Conservation (phyloP, 495 filamentous ascomycete genomes). For the Tetracladium setigerum region DNA sequence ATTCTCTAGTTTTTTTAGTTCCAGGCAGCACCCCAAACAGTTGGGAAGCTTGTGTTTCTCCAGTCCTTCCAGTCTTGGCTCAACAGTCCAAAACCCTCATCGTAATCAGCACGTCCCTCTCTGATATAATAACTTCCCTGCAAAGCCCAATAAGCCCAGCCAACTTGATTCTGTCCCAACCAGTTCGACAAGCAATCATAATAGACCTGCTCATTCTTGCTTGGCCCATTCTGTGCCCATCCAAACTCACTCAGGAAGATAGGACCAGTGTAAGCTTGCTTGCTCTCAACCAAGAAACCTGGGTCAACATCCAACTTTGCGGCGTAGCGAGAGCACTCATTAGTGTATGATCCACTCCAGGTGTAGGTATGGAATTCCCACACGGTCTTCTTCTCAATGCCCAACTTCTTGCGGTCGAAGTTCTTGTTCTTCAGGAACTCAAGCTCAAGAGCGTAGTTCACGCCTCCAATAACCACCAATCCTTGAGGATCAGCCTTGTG, state of each 20-base stretch:
- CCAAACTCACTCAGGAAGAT: conserved; percentile 43
- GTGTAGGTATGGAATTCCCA: conserved; percentile 47
- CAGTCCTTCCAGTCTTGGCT: conserved; percentile 34
- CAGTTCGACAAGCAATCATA: conserved; percentile 46
- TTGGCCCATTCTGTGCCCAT: too few relatives aligned
- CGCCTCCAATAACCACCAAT: conserved; percentile 39
- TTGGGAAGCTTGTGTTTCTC: conserved; percentile 25
- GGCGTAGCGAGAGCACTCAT: conserved; percentile 29
- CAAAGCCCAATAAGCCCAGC: conserved; percentile 43
- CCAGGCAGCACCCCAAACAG: too few relatives aligned
- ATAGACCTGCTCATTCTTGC: conserved; percentile 24
- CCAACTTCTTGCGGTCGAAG: conserved; percentile 28
- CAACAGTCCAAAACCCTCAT: conserved; percentile 39
- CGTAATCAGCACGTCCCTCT: conserved; percentile 30
- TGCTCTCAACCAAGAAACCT: conserved; percentile 38
- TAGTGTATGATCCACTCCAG: conserved; percentile 36
- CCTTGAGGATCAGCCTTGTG: conserved; percentile 35
- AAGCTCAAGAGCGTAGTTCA: conserved; percentile 34
- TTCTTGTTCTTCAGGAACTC: conserved; percentile 28
- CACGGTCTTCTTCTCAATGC: conserved; percentile 37
- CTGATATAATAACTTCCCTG: conserved; percentile 43
- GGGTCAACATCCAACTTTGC: conserved; percentile 27
- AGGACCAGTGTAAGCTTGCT: conserved; percentile 33
- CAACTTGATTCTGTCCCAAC: conserved; percentile 42
- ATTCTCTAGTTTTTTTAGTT: too few relatives aligned